Evolutionary conservation across 306 rosid genomes (phyloP).

Genomic region (Boehmeria nivea): DNA sequence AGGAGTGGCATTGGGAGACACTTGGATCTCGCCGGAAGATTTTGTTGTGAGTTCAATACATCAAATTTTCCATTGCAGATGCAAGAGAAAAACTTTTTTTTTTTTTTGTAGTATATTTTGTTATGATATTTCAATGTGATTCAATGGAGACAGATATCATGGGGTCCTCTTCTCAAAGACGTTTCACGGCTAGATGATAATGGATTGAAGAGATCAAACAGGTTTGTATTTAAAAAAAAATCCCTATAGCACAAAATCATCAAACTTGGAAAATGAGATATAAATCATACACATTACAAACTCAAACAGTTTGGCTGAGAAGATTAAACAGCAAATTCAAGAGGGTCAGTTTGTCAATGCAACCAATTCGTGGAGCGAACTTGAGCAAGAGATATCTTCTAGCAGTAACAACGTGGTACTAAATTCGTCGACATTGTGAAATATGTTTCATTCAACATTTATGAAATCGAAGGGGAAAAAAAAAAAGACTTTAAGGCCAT

Average conservation of each 20-base stretch:
- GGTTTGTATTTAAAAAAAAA: conserved; percentile 23
- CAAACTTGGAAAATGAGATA: neutral
- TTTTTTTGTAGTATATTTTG: neutral
- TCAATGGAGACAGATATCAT: conserved; percentile 45
- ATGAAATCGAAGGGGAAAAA: neutral
- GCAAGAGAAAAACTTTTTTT: too few relatives aligned
- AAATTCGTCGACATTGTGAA: neutral
- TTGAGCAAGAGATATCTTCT: conserved; percentile 32
- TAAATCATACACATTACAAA: conserved; percentile 20
- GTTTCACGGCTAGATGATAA: conserved; percentile 63
- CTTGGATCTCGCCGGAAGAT: conserved; percentile 98
- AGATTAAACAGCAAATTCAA: conserved; percentile 54
- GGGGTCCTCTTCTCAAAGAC: conserved; percentile 96
- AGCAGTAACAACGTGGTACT: conserved; percentile 65
- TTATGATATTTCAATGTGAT: neutral
- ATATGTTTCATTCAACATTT: neutral
- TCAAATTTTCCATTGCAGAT: neutral
- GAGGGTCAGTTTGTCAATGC: conserved; percentile 56
- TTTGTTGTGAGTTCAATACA: conserved; percentile 46
- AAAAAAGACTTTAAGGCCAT: neutral
- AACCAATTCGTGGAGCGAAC: conserved; percentile 49
- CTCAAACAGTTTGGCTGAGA: conserved; percentile 53
- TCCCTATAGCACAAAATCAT: neutral
- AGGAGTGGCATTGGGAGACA: conserved; percentile 93
- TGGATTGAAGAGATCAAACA: conserved; percentile 51